Percentiles rank a stretch among this genome's conserved stretches.
These are phyloP conservation scores for Solanum virginianum DNA, from an alignment of 257 asterid species.

Conservation along the genomic window DNA sequence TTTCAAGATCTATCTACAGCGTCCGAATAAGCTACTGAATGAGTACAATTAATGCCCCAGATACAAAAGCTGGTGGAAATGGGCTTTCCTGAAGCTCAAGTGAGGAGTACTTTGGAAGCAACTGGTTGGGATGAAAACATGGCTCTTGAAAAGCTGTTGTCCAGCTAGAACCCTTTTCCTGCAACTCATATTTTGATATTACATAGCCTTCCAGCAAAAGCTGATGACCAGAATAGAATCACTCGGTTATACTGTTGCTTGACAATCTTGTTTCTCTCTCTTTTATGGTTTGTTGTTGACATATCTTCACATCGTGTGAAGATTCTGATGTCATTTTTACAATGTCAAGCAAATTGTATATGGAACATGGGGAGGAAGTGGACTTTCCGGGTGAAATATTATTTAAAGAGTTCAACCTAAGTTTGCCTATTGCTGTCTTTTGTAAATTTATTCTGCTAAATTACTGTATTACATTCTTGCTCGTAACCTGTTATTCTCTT, in stretches of 20 bases:
- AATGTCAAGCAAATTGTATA: not conserved
- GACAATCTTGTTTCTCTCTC: not conserved
- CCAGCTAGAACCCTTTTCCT: slow-evolving; percentile 20
- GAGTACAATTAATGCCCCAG: slow-evolving; percentile 21
- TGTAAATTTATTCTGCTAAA: not conserved
- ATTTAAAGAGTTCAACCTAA: not conserved
- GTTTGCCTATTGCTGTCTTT: not conserved
- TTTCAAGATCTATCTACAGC: not conserved
- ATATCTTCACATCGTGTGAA: not conserved
- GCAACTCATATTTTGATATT: not conserved
- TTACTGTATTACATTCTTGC: not conserved
- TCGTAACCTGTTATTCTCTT: not conserved
- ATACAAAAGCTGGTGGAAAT: slow-evolving; percentile 89
- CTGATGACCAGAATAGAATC: not conserved
- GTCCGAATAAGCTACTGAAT: not conserved
- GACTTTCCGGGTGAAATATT: not conserved
- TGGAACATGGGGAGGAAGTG: not conserved
- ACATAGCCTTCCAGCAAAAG: not conserved
- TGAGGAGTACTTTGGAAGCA: slow-evolving; percentile 55
- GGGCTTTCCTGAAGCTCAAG: slow-evolving; percentile 81
- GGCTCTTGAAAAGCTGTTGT: slow-evolving; percentile 97
- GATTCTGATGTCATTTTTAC: not conserved
- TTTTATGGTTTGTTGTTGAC: not conserved
- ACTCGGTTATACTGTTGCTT: not conserved
- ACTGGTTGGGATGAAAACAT: slow-evolving; percentile 83